phyloP scores from a whole-genome alignment of 169 alveolate genomes.

The Babesia microti region DNA sequence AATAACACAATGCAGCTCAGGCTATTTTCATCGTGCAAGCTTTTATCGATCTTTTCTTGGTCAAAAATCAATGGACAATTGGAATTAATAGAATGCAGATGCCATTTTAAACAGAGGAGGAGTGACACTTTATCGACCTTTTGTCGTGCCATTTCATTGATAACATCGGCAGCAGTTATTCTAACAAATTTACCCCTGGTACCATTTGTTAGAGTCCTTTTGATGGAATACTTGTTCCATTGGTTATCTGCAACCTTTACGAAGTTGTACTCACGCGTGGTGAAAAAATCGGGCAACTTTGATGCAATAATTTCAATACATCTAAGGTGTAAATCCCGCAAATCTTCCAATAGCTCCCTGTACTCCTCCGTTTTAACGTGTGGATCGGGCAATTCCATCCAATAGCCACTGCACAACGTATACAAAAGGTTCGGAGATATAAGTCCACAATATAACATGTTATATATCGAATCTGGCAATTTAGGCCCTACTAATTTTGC shows the following conservation, averaged over 20 bases:
- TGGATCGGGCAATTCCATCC: constrained; percentile 55
- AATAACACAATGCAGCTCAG: constrained; percentile 30
- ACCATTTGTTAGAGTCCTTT: constrained; percentile 6
- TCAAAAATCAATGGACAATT: constrained; percentile 2
- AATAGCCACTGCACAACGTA: constrained; percentile 57
- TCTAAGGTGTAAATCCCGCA: constrained; percentile 59
- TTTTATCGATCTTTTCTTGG: constrained; percentile 10
- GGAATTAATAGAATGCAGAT: constrained; percentile 14
- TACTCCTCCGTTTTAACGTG: constrained; percentile 49
- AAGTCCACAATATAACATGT: constrained; percentile 49
- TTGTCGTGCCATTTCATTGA: constrained; percentile 41
- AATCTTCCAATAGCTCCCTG: constrained; percentile 51
- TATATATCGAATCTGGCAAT: constrained; percentile 50
- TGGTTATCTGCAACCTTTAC: constrained; percentile 13
- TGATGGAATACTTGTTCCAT: constrained; percentile 16
- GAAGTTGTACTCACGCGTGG: constrained; percentile 30
- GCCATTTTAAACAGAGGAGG: constrained; percentile 54
- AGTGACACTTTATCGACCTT: constrained; percentile 20
- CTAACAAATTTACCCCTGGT: constrained; percentile 11
- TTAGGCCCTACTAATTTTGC: constrained; percentile 53
- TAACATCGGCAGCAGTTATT: constrained; percentile 24
- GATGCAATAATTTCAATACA: constrained; percentile 52
- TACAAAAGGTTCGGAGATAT: constrained; percentile 45
- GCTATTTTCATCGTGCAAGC: constrained; percentile 24
- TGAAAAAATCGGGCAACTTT: constrained; percentile 43